These are phyloP conservation scores for Dictyostelium purpureum DNA, from an alignment of 78 protist species.

Conservation along the genomic window DNA sequence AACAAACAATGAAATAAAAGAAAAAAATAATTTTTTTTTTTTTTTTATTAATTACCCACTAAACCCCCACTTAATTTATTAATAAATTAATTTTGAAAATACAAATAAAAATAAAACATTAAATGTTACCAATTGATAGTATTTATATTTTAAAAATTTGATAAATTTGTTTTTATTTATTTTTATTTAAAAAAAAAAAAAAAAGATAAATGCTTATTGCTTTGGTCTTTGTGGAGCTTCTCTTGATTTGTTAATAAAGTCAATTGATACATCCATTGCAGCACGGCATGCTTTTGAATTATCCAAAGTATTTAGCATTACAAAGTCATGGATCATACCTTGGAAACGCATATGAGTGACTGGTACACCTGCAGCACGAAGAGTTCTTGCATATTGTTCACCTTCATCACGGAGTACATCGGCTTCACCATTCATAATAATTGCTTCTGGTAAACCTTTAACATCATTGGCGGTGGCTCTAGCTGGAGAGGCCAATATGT, in stretches of 20 bases:
- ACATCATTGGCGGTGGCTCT: not conserved
- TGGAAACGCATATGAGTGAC: not conserved
- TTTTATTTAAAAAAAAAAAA: too few relatives aligned
- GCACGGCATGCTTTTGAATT: not conserved
- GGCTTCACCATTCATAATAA: conserved; percentile 15
- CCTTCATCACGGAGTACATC: conserved; percentile 44
- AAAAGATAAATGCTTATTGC: too few relatives aligned
- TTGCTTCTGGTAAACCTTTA: conserved; percentile 11
- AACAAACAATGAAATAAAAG: too few relatives aligned
- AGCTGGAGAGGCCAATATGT: not conserved
- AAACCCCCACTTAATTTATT: too few relatives aligned
- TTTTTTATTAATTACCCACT: too few relatives aligned
- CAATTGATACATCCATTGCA: conserved; percentile 24
- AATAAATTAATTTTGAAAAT: too few relatives aligned
- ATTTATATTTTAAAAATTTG: too few relatives aligned
- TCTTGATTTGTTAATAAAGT: conserved; percentile 9
- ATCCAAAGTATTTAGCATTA: not conserved
- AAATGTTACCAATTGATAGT: too few relatives aligned
- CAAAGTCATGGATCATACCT: conserved; percentile 40
- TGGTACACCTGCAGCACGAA: not conserved
- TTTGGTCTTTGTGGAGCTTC: too few relatives aligned
- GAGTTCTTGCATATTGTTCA: not conserved
- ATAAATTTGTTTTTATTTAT: too few relatives aligned
- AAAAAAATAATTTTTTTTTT: too few relatives aligned
- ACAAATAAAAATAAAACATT: too few relatives aligned